Evolutionary conservation across 2,329 filamentous ascomycete genomes (phyloP), one percentile per base, ranked within the genome.

Genomic region (Ambrosiella cleistominuta): DNA sequence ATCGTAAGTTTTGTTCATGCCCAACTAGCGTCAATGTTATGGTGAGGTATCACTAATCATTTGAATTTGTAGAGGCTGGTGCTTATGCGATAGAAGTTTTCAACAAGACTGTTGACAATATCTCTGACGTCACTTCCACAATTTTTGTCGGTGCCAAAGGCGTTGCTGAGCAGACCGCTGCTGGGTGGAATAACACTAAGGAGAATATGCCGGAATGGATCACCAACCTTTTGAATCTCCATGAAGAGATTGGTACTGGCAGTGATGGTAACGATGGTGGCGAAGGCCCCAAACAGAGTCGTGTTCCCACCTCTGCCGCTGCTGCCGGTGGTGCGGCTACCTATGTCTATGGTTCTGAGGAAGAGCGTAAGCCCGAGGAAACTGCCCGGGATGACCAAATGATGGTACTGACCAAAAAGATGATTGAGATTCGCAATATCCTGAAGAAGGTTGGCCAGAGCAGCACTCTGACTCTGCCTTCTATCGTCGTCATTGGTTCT

Each of bases 381-480:
- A 76, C 78, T 54, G 87, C 88, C 15, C 82, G 82, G 65, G 93
- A 98, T 66, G 93, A 98, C 68, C 93, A 98, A 70, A 98, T 98
- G 91, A 98, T 98, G 93, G 77, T 96, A 64, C 75, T 98, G 66
- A 98, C 94, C 1, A 91, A 93, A 73, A 97, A 97, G 73, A 98
- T 98, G 93, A 98, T 98, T 66, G 93, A 98, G 73, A 97, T 98
- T 59, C 79, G 94, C 64, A 90, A 84, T 64, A 88, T 98, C 59
- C 76, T 98, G 27, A 86, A 94, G 66, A 88, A 84, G 35, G 86
- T 98, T 52, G 94, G 90, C 39, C 91, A 98, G 72, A 94, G 90
- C 0, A 88, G 85, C 63, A 82, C 87, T 2, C 74, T 98, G 62
- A 91, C 86, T 1, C 73, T 98, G 19, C 93, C 93, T 0, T 97